Base-by-base conservation (phyloP, 352 stramenopile species). In the Pythium monospermum region DNA sequence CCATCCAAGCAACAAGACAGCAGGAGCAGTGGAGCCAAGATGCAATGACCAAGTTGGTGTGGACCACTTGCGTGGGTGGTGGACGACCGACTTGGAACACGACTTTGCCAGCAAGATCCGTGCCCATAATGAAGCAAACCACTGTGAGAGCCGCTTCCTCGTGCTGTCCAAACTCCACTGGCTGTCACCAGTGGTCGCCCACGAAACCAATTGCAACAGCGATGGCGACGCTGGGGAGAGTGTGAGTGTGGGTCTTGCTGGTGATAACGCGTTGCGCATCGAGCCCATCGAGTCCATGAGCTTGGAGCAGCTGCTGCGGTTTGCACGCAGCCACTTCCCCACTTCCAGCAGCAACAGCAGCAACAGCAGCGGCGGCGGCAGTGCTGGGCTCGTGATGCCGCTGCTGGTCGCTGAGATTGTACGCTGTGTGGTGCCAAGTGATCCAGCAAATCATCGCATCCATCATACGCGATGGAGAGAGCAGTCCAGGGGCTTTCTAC, bases 141-240 rank as follows among this genome's bases (percentile, higher is more conserved):
- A 73, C 16, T 69, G 71, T 6, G 60, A 73, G 25, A 81, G 69
- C 41, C 62, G 64, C 31, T 89, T 87, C 50, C 61, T 74, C 15
- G 74, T 89, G 25, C 50, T 89, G 13, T 73, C 77, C 21, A 89
- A 89, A 46, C 61, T 89, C 1, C 75, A 85, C 59, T 89, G 77
- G 75, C 32, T 89, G 15, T 68, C 64, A 10, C 73, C 76, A 7
- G 44, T 86, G 1, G 8, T 86, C 38, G 75, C 68, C 6, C n/a
- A 49, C 5, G 57, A 83, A 44, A 56, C 68, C 27, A 11, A 36
- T 18, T 16, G 21, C 0, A 35, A 18, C 16, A 61, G 48, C 6
- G 52, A n/a, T n/a, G n/a, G n/a, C n/a, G n/a, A n/a, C n/a, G n/a
- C n/a, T n/a, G n/a, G n/a, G n/a, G n/a, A n/a, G n/a, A n/a, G n/a